phyloP scores from a whole-genome alignment of 139 green algal genomes.

The Dunaliella primolecta region DNA sequence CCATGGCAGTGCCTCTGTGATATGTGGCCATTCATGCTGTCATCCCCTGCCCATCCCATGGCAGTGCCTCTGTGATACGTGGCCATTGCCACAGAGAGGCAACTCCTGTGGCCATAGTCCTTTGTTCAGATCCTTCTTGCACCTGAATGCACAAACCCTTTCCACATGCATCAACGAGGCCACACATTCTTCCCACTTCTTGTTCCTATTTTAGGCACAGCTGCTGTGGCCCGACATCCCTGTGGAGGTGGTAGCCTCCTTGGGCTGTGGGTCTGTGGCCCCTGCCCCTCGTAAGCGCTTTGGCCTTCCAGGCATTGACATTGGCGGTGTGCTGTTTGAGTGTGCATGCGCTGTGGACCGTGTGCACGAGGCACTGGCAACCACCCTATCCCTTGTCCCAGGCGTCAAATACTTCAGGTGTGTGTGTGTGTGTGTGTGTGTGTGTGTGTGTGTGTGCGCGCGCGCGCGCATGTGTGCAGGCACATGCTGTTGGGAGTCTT shows the following conservation, averaged over 20 bases:
- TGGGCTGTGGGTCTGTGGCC: slow-evolving; percentile 76
- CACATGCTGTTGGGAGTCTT: neutral
- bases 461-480: neutral
- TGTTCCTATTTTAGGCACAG: slow-evolving; percentile 15
- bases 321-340: slow-evolving; percentile 44
- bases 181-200: too few relatives aligned
- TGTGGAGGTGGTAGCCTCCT: slow-evolving; percentile 77
- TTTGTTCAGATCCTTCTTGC: too few relatives aligned
- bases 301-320: slow-evolving; percentile 37
- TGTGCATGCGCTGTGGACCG: slow-evolving; percentile 58
- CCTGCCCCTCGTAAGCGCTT: slow-evolving; percentile 24
- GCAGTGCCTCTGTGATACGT: too few relatives aligned
- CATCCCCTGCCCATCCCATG: too few relatives aligned
- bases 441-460: neutral
- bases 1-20: too few relatives aligned
- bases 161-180: too few relatives aligned
- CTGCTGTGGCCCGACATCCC: slow-evolving; percentile 78
- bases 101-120: too few relatives aligned
- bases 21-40: too few relatives aligned
- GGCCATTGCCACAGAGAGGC: too few relatives aligned
- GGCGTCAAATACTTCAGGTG: slow-evolving; percentile 73
- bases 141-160: too few relatives aligned
- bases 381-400: slow-evolving; percentile 65
- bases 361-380: slow-evolving; percentile 62
- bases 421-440: neutral